phyloP scores from a whole-genome alignment of 1,284 basidiomycete genomes.

The Rhizopogon parksii region DNA sequence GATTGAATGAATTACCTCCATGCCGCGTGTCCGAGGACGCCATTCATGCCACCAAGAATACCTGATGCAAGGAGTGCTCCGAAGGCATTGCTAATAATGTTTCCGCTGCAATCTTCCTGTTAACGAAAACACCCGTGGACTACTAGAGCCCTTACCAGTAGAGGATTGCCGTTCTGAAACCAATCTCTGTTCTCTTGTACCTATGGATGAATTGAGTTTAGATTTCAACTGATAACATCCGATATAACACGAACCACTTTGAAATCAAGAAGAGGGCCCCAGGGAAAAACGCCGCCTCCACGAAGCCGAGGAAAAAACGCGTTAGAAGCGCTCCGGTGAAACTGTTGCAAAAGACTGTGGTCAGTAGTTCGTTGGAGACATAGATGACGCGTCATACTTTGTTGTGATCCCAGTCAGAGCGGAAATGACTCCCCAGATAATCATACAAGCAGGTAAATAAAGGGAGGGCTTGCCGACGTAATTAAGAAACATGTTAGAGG shows the following conservation, averaged over 20 bases:
- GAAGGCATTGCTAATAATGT: slow-evolving; percentile 70
- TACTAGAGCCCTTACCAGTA: slow-evolving; percentile 33
- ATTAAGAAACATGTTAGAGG: slow-evolving; percentile 68
- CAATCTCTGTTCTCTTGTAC: slow-evolving; percentile 46
- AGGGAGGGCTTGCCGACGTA: slow-evolving; percentile 67
- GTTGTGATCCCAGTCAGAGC: slow-evolving; percentile 56
- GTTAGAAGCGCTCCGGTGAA: slow-evolving; percentile 65
- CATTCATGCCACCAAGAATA: slow-evolving; percentile 66
- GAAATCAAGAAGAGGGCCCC: slow-evolving; percentile 65
- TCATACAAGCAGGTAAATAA: slow-evolving; percentile 69
- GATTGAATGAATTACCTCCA: slow-evolving; percentile 48
- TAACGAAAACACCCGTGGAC: slow-evolving; percentile 40
- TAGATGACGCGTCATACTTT: slow-evolving; percentile 32
- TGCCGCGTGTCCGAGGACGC: slow-evolving; percentile 59
- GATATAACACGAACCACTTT: slow-evolving; percentile 60
- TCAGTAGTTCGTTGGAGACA: slow-evolving; percentile 4
- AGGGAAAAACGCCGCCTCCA: slow-evolving; percentile 72
- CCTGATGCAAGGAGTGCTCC: slow-evolving; percentile 75
- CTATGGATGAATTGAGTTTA: slow-evolving; percentile 45
- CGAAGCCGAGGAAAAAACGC: slow-evolving; percentile 66
- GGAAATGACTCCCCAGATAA: slow-evolving; percentile 65
- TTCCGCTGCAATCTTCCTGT: slow-evolving; percentile 11
- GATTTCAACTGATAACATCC: neutral
- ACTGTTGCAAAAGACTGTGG: slow-evolving; percentile 27
- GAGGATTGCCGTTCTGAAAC: slow-evolving; percentile 66